These are phyloP conservation scores for Monosporascus sp. DNA, from an alignment of 2,329 filamentous ascomycete genomes.

Conservation along the genomic window DNA sequence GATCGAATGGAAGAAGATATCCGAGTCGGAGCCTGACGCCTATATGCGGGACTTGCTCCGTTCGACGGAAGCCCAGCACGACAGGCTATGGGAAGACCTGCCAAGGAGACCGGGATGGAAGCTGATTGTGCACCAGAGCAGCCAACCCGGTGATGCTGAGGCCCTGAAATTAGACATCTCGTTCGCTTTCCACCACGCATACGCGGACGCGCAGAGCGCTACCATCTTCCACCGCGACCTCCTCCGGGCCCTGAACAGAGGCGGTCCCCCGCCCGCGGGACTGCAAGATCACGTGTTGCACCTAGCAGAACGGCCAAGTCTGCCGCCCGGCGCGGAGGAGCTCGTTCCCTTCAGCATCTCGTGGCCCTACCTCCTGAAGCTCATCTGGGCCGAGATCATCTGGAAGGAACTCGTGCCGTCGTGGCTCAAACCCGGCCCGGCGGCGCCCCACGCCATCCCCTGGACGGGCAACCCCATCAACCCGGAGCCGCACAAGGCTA, in stretches of 20 bases:
- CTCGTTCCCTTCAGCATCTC: slow-evolving; percentile 32
- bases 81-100: slow-evolving; percentile 36
- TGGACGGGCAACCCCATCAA: slow-evolving; percentile 37
- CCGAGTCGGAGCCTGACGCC: slow-evolving; percentile 22
- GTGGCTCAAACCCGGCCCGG: slow-evolving; percentile 27
- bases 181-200: slow-evolving; percentile 47
- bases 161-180: slow-evolving; percentile 32
- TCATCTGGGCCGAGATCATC: slow-evolving; percentile 10
- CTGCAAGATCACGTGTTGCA: slow-evolving; percentile 22
- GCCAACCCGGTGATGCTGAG: slow-evolving; percentile 7
- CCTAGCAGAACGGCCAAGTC: slow-evolving; percentile 23
- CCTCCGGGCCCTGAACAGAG: slow-evolving; percentile 34
- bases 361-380: slow-evolving; percentile 10
- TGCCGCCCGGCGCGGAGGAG: slow-evolving; percentile 37
- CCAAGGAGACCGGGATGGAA: slow-evolving; percentile 42
- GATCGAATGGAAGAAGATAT: slow-evolving; percentile 30
- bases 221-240: slow-evolving; percentile 44
- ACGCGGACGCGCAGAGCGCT: slow-evolving; percentile 47
- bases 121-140: slow-evolving; percentile 31
- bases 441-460: slow-evolving; percentile 10
- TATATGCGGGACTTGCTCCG: slow-evolving; percentile 27
- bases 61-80: slow-evolving; percentile 32
- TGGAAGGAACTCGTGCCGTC: slow-evolving; percentile 36
- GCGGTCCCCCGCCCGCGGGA: slow-evolving; percentile 3
- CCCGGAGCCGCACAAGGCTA: slow-evolving; percentile 30